Percentiles rank a stretch among this genome's conserved stretches.
phyloP scores from a whole-genome alignment of 2,329 filamentous ascomycete genomes.

The Fusarium udum region DNA sequence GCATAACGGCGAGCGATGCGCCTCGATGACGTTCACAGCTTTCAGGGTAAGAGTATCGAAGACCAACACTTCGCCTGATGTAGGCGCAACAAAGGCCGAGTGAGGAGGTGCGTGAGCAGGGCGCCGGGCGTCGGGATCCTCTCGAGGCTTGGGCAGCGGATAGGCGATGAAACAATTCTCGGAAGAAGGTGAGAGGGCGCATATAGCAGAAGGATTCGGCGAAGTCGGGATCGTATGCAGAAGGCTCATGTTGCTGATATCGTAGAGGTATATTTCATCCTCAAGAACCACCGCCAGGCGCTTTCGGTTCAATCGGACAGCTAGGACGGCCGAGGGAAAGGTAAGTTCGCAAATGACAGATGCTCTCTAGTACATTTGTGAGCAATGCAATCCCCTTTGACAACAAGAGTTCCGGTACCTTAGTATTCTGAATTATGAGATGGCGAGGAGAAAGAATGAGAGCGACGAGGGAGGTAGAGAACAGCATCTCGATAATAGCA shows the following conservation, averaged over 20 bases:
- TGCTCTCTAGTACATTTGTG: conserved; percentile 57
- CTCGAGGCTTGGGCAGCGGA: conserved; percentile 79
- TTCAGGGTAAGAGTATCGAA: conserved; percentile 91
- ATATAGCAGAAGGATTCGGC: conserved; percentile 90
- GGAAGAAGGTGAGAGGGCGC: conserved; percentile 90
- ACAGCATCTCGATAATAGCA: conserved; percentile 97
- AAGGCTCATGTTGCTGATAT: conserved; percentile 98
- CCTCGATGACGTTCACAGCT: conserved; percentile 94
- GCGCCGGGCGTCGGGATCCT: conserved; percentile 64
- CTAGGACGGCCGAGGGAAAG: conserved; percentile 94
- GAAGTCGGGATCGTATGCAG: conserved; percentile 93
- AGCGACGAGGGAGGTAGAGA: conserved; percentile 95
- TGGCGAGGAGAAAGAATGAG: conserved; percentile 91
- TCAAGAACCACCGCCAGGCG: conserved; percentile 92
- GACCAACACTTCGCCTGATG: conserved; percentile 90
- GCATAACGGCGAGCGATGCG: conserved; percentile 89
- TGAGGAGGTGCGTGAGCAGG: conserved; percentile 87
- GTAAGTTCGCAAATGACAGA: conserved; percentile 98
- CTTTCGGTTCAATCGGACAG: conserved; percentile 93
- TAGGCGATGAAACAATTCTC: conserved; percentile 97
- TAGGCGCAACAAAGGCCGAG: conserved; percentile 81
- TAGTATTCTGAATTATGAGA: conserved; percentile 96
- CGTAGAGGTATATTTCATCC: conserved; percentile 97
- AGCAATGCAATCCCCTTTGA: conserved; percentile 13
- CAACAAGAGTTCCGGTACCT: conserved; percentile 63